Conservation (phyloP, 257 asterid species). For the Eustoma russellianum region DNA sequence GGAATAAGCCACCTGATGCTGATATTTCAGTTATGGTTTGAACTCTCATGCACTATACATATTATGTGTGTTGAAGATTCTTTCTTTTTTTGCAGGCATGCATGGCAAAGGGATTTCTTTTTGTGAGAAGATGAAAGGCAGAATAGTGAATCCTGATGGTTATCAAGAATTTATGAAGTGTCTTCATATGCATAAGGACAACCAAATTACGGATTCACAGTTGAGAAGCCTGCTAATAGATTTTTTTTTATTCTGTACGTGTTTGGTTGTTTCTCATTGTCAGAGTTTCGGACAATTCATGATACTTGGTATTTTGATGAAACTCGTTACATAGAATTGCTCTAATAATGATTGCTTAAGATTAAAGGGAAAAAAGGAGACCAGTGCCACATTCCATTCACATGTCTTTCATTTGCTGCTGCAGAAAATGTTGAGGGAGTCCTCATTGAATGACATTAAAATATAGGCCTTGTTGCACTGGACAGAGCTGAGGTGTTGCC, state of each 20-base stretch:
- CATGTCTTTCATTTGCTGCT: too few relatives aligned
- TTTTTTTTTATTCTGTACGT: neutral
- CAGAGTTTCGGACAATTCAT: slow-evolving; percentile 2
- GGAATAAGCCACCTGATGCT: too few relatives aligned
- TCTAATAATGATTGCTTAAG: neutral
- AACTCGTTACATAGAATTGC: neutral
- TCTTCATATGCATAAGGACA: slow-evolving; percentile 18
- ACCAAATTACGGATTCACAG: slow-evolving; percentile 14
- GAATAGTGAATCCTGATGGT: slow-evolving; percentile 15
- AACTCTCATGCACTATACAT: too few relatives aligned
- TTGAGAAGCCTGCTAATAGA: slow-evolving; percentile 16
- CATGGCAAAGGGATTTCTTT: slow-evolving; percentile 44
- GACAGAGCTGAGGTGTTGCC: too few relatives aligned
- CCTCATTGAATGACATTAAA: too few relatives aligned
- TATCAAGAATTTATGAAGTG: slow-evolving; percentile 25
- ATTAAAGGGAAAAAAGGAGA: too few relatives aligned
- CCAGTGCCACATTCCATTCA: too few relatives aligned
- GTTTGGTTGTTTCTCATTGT: neutral
- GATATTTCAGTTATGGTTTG: too few relatives aligned
- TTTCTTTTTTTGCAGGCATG: slow-evolving; percentile 3
- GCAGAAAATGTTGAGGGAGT: too few relatives aligned
- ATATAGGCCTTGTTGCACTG: too few relatives aligned
- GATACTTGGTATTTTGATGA: neutral
- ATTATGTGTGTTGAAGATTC: too few relatives aligned
- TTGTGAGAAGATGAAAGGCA: slow-evolving; percentile 39